A percentile compares a stretch with the other conserved stretches of the same genome.
Evolutionary conservation across 768 basidiomycete species (phyloP).

Genomic region (Agrocybe praecox): DNA sequence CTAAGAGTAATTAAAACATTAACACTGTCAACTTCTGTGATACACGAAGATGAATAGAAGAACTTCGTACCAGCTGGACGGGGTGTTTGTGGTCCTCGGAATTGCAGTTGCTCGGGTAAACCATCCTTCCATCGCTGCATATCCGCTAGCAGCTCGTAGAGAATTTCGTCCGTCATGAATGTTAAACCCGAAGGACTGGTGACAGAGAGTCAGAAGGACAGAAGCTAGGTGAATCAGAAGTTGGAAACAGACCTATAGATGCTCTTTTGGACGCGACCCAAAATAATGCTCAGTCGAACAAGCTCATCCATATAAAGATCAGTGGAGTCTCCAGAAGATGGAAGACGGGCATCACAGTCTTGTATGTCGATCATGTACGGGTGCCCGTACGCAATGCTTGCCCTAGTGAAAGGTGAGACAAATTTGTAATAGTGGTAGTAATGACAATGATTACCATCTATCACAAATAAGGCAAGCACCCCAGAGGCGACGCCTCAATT

Average conservation of each 20-base stretch:
- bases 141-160: constrained; percentile 64
- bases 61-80: constrained; percentile 62
- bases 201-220: constrained; percentile 1
- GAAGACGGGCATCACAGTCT: constrained; percentile 94
- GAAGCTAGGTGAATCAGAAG: neutral
- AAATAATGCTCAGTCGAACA: constrained; percentile 86
- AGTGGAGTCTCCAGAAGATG: constrained; percentile 81
- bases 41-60: neutral
- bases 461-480: constrained; percentile 93
- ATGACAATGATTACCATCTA: constrained; percentile 64
- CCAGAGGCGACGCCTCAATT: constrained; percentile 90
- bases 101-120: constrained; percentile 79
- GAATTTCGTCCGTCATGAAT: constrained; percentile 80
- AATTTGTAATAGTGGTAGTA: constrained; percentile 3
- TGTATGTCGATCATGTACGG: constrained; percentile 96
- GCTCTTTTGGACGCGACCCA: constrained; percentile 90
- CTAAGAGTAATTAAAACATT: constrained; percentile 37
- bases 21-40: neutral
- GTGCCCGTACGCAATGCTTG: constrained; percentile 87
- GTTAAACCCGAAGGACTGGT: constrained; percentile 84
- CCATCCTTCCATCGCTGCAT: constrained; percentile 77
- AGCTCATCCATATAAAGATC: constrained; percentile 90
- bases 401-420: constrained; percentile 45
- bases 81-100: constrained; percentile 68
- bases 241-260: constrained; percentile 74